Conservation (phyloP, 2,329 filamentous ascomycete genomes). For the Pleoardoris graminearum region DNA sequence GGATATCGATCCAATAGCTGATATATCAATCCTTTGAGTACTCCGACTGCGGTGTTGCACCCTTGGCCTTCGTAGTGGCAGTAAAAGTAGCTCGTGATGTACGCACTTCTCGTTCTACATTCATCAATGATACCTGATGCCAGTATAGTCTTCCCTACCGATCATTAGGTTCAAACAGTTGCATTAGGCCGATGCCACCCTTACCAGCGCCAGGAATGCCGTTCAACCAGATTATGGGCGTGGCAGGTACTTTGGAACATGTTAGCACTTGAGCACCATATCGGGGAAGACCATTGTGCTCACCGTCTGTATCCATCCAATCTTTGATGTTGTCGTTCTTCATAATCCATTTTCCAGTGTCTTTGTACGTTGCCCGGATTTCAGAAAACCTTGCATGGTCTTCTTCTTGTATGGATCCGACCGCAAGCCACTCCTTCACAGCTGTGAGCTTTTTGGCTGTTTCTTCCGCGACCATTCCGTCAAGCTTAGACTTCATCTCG, state of each 20-base stretch:
- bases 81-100: constrained; percentile 26
- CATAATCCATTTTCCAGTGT: constrained; percentile 27
- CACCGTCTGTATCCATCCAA: constrained; percentile 18
- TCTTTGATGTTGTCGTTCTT: constrained; percentile 22
- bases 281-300: not conserved
- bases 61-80: constrained; percentile 24
- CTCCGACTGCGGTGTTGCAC: constrained; percentile 16
- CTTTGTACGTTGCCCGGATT: constrained; percentile 14
- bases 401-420: constrained; percentile 11
- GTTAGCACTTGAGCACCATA: not conserved
- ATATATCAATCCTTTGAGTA: constrained; percentile 23
- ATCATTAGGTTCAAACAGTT: too few species aligned
- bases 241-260: not conserved
- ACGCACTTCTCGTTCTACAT: constrained; percentile 11
- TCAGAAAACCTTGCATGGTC: constrained; percentile 18
- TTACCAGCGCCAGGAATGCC: constrained; percentile 33
- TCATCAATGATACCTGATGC: constrained; percentile 30
- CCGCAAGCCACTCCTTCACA: constrained; percentile 27
- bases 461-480: constrained; percentile 15
- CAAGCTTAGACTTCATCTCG: constrained; percentile 17
- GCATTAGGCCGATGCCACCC: not conserved
- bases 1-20: constrained; percentile 23
- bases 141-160: constrained; percentile 32
- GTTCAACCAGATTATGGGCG: constrained; percentile 11
- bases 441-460: constrained; percentile 16